A percentile compares a stretch with the other conserved stretches of the same genome.
These are phyloP conservation scores for Tylopilus orsonianus DNA, from an alignment of 1,284 basidiomycete genomes.

Conservation along the genomic window DNA sequence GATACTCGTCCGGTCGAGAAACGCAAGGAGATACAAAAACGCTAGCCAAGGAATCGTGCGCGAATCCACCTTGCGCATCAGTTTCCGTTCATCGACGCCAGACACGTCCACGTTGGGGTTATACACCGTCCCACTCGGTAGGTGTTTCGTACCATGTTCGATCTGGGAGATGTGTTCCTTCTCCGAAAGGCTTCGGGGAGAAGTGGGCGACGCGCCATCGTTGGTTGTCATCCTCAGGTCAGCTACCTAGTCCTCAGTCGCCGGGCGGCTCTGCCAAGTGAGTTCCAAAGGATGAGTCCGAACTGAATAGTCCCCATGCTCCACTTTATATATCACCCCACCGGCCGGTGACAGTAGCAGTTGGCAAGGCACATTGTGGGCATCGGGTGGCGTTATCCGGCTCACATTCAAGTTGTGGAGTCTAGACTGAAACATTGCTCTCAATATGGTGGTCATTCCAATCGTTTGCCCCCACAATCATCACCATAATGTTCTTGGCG, in stretches of 20 bases:
- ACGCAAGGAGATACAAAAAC: slow-evolving; percentile 73
- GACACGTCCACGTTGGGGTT: slow-evolving; percentile 54
- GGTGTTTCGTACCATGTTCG: slow-evolving; percentile 7
- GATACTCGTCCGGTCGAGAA: slow-evolving; percentile 78
- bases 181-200: slow-evolving; percentile 12
- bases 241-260: not conserved
- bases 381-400: not conserved
- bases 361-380: not conserved
- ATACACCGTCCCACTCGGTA: slow-evolving; percentile 35
- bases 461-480: not conserved
- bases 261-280: not conserved
- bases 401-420: no score
- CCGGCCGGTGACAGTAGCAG: not conserved
- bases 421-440: no score
- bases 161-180: slow-evolving; percentile 15
- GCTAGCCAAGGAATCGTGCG: slow-evolving; percentile 68
- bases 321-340: slow-evolving; percentile 1
- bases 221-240: not conserved
- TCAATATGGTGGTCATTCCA: no score
- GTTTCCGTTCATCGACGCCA: slow-evolving; percentile 58
- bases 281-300: no score
- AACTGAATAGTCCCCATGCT: no score
- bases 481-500: no score
- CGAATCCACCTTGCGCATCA: slow-evolving; percentile 65
- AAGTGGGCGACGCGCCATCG: not conserved